Conservation (phyloP, 345 rosid genomes). For the Euphorbia tirucalli region DNA sequence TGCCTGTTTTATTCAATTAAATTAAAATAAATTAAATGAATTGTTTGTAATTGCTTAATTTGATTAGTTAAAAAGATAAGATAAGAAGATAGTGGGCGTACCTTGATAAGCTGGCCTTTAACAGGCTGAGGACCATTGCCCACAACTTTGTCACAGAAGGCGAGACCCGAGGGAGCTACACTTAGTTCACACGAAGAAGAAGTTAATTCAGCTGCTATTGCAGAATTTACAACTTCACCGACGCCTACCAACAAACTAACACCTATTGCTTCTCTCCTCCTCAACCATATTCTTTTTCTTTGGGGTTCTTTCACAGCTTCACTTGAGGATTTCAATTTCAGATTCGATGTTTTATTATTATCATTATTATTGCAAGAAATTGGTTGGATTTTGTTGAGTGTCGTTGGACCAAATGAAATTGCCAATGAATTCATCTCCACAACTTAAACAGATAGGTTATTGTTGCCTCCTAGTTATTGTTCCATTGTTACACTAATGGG, state of each 20-base stretch:
- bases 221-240: conserved; percentile 29
- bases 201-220: conserved; percentile 41
- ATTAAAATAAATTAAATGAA: too few relatives aligned
- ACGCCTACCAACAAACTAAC: conserved; percentile 35
- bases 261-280: conserved; percentile 66
- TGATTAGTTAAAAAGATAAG: neutral
- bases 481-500: too few relatives aligned
- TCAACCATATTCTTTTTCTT: conserved; percentile 9
- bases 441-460: too few relatives aligned
- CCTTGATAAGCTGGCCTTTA: conserved; percentile 88
- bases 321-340: conserved; percentile 18
- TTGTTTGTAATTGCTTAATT: too few relatives aligned
- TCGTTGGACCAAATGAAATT: conserved; percentile 30
- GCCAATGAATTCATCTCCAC: conserved; percentile 51
- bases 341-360: conserved; percentile 13
- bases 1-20: conserved; percentile 38
- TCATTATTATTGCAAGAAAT: conserved; percentile 3
- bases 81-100: conserved; percentile 5
- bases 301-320: conserved; percentile 1
- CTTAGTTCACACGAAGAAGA: conserved; percentile 62
- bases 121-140: conserved; percentile 76
- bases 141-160: conserved; percentile 70
- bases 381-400: conserved; percentile 22
- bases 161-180: conserved; percentile 81
- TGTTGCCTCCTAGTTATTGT: too few relatives aligned